Base-by-base conservation (phyloP, 2,329 filamentous ascomycete genomes). In the Diaporthe helianthi region DNA sequence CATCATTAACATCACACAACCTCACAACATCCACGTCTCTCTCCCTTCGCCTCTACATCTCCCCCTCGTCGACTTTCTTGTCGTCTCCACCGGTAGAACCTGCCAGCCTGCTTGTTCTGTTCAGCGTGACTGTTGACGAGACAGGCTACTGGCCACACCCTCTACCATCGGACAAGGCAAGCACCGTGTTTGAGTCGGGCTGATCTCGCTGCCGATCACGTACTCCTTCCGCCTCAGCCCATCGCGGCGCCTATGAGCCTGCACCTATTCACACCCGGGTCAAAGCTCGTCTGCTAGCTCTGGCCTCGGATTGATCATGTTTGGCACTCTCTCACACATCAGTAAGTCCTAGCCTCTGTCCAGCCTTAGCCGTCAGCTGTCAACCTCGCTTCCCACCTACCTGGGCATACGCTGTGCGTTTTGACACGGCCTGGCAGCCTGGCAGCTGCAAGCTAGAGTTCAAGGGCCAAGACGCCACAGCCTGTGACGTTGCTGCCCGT, bases 301-400 rank as follows among this genome's bases (percentile, higher is more conserved):
- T 61, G 58, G 58, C 26, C 41, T 24, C 58, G 58, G 47, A 31
- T 29, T 41, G 64, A 75, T 70, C 74, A 84, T 84, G 82, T 84
- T 84, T 74, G 81, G 81, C 60, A 80, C 77, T 65, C 78, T 84
- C 71, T 72, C 80, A 64, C 76, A 78, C 69, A 76, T 81, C 73
- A 75, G 81, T 83, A 78, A 79, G 81, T 78, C 63, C 36, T 49
- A 47, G 38, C 64, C 69, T 67, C 41, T n/a, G 19, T 46, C 31
- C 51, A 41, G 49, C 9, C 61, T 52, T 60, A 19, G 29, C 15
- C 17, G 29, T 36, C 33, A 6, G 19, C n/a, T 36, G 26, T 26
- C 36, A 33, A 15, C 52, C 44, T 47, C n/a, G 4, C 9, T n/a
- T 5, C 24, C n/a, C 24, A 33, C 33, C 53, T 58, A 15, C 53